Percentiles rank a stretch among this genome's conserved stretches.
These are phyloP conservation scores for Hemerocallis citrina DNA, from an alignment of 106 monocot genomes.

Conservation along the genomic window DNA sequence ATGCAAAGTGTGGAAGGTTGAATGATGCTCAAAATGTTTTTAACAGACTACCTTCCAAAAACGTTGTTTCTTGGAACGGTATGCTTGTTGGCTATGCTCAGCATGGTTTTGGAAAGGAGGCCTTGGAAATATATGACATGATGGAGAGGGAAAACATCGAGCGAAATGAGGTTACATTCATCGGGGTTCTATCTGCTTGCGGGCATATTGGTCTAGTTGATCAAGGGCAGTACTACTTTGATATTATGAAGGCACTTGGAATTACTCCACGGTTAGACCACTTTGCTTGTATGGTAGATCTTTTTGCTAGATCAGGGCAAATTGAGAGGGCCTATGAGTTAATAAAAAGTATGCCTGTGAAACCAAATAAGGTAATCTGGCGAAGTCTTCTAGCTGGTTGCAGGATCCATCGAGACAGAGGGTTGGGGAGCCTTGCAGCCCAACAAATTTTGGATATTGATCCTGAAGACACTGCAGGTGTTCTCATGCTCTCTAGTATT, in stretches of 20 bases:
- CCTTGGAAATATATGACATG: constrained; percentile 11
- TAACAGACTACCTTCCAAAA: constrained; percentile 32
- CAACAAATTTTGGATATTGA: constrained; percentile 7
- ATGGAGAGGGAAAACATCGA: constrained; percentile 6
- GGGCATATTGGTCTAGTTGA: constrained; percentile 16
- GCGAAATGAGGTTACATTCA: constrained; percentile 20
- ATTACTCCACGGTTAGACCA: constrained; percentile 21
- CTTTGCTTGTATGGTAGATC: constrained; percentile 31
- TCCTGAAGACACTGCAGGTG: constrained; percentile 11
- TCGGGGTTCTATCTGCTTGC: constrained; percentile 30
- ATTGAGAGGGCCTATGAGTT: constrained; percentile 17
- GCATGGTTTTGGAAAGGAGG: constrained; percentile 19
- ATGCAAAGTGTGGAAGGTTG: constrained; percentile 37
- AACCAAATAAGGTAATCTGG: constrained; percentile 25
- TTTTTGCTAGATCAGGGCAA: constrained; percentile 16
- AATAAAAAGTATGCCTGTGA: constrained; percentile 22
- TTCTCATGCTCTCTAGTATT: constrained; percentile 11
- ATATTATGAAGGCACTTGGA: constrained; percentile 12
- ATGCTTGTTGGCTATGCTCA: constrained; percentile 19
- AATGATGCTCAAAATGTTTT: constrained; percentile 27
- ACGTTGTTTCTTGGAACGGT: constrained; percentile 53
- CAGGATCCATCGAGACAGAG: constrained; percentile 8
- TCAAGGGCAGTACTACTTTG: constrained; percentile 12
- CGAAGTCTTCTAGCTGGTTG: constrained; percentile 26
- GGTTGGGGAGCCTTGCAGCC: constrained; percentile 15